Evolutionary conservation across 139 green algal genomes (phyloP).

Genomic region (Nannochloris sp.): DNA sequence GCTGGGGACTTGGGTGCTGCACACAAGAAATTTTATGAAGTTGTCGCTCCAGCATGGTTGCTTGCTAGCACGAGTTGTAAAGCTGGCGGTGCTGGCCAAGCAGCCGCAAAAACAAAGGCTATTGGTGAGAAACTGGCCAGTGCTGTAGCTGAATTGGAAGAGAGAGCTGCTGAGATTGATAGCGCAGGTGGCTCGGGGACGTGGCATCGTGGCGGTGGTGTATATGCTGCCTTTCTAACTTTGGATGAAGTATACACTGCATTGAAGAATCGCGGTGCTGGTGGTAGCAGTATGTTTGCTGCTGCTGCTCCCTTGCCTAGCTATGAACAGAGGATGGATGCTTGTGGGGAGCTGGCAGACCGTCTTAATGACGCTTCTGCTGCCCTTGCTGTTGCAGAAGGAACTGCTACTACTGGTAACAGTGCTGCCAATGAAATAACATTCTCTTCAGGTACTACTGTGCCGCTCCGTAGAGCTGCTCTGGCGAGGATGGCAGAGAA

Average conservation of each 20-base stretch:
- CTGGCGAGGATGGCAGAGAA: slow-evolving; percentile 10
- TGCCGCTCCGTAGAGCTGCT: slow-evolving; percentile 10
- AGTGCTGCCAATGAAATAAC: background rate
- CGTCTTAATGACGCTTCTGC: background rate
- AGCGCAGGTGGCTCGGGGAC: background rate
- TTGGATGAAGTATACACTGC: slow-evolving; percentile 6
- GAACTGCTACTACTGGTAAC: background rate
- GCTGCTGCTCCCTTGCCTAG: too few species aligned
- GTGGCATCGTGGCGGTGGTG: slow-evolving; percentile 23
- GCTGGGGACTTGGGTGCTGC: slow-evolving; percentile 26
- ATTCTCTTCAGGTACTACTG: background rate
- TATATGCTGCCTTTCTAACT: slow-evolving; percentile 28
- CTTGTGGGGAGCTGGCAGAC: background rate
- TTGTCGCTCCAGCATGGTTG: slow-evolving; percentile 33
- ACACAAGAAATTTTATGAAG: slow-evolving; percentile 29
- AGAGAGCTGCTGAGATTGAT: slow-evolving; percentile 5
- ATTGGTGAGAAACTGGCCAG: background rate
- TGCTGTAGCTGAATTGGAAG: slow-evolving; percentile 15
- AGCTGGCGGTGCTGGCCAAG: background rate
- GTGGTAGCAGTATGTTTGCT: background rate
- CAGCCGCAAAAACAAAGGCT: background rate
- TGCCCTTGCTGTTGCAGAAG: background rate
- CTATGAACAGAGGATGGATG: background rate
- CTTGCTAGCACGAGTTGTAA: slow-evolving; percentile 9
- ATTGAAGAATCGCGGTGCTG: background rate